Evolutionary conservation across 2,329 filamentous ascomycete species (phyloP).

Genomic region (Aschersonia sp.): DNA sequence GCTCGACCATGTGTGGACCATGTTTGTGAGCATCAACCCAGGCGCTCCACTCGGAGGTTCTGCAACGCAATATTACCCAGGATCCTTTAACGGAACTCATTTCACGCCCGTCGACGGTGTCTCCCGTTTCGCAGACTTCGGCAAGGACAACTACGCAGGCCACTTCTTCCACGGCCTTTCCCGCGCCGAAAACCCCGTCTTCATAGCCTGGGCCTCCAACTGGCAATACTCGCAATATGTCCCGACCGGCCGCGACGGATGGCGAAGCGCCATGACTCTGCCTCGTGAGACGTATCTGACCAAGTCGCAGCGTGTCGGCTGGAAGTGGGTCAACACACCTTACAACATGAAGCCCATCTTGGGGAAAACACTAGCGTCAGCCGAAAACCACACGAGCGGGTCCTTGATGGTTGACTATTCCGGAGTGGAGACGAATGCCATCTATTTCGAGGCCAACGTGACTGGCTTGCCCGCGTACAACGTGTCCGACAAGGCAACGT

Average conservation of each 20-base stretch:
- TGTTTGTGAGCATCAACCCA: conserved; percentile 40
- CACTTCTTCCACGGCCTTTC: conserved; percentile 17
- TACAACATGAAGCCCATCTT: conserved; percentile 33
- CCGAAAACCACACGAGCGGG: conserved; percentile 29
- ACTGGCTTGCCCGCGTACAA: conserved; percentile 17
- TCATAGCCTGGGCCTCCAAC: conserved; percentile 21
- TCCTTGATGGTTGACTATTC: conserved; percentile 35
- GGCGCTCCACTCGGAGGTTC: conserved; percentile 42
- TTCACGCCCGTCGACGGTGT: conserved; percentile 24
- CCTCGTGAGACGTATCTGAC: conserved; percentile 36
- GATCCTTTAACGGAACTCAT: conserved; percentile 50
- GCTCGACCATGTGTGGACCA: conserved; percentile 20
- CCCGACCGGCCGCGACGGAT: conserved; percentile 15
- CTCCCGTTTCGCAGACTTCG: conserved; percentile 17
- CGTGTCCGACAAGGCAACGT: conserved; percentile 7
- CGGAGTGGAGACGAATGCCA: conserved; percentile 29
- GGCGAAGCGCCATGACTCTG: conserved; percentile 17
- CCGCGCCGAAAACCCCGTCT: conserved; percentile 13
- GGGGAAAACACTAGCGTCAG: conserved; percentile 27
- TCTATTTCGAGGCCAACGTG: conserved; percentile 41
- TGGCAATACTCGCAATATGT: conserved; percentile 17
- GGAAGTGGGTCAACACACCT: conserved; percentile 33
- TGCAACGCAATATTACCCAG: conserved; percentile 39
- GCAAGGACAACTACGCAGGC: conserved; percentile 21
- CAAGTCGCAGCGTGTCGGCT: conserved; percentile 33